phyloP scores from a whole-genome alignment of 1,284 basidiomycete species.

The Sanguinoderma infundibulare region DNA sequence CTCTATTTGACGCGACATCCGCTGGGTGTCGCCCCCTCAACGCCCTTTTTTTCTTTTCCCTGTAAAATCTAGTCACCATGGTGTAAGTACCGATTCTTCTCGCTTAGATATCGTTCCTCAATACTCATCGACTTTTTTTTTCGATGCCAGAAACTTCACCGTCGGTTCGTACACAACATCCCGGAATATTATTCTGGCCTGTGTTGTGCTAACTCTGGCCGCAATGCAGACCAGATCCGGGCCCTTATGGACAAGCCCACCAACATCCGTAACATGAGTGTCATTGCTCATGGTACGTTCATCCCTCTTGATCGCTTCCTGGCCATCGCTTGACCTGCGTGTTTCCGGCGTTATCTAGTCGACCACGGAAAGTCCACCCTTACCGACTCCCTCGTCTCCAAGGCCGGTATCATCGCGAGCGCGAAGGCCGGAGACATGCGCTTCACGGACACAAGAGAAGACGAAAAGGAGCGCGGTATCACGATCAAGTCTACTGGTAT shows the following conservation, averaged over 20 bases:
- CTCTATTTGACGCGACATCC: slow-evolving; percentile 29
- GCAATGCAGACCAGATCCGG: slow-evolving; percentile 81
- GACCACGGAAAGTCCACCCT: slow-evolving; percentile 99
- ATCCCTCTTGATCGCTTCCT: slow-evolving; percentile 11
- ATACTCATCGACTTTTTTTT: slow-evolving; percentile 42
- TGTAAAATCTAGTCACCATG: slow-evolving; percentile 65
- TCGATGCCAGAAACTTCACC: slow-evolving; percentile 77
- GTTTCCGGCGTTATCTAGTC: slow-evolving; percentile 56
- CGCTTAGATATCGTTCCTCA: slow-evolving; percentile 15
- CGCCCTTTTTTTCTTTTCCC: slow-evolving; percentile 31
- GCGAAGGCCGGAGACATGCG: slow-evolving; percentile 97
- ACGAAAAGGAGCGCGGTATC: slow-evolving; percentile 99
- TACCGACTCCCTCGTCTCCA: slow-evolving; percentile 98
- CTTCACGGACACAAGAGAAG: slow-evolving; percentile 97
- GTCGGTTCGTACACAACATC: slow-evolving; percentile 61
- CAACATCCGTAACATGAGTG: slow-evolving; percentile 99
- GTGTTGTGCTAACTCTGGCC: slow-evolving; percentile 1
- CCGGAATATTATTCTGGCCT: neutral
- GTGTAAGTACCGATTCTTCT: slow-evolving; percentile 59
- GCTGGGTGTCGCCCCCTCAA: slow-evolving; percentile 28
- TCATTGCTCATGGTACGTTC: slow-evolving; percentile 88
- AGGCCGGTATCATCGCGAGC: slow-evolving; percentile 98
- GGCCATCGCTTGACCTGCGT: slow-evolving; percentile 17
- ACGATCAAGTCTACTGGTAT: slow-evolving; percentile 99
- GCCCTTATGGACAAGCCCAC: slow-evolving; percentile 89